Base-by-base conservation (phyloP, 2,329 filamentous ascomycete species). In the Alternaria brassicae region DNA sequence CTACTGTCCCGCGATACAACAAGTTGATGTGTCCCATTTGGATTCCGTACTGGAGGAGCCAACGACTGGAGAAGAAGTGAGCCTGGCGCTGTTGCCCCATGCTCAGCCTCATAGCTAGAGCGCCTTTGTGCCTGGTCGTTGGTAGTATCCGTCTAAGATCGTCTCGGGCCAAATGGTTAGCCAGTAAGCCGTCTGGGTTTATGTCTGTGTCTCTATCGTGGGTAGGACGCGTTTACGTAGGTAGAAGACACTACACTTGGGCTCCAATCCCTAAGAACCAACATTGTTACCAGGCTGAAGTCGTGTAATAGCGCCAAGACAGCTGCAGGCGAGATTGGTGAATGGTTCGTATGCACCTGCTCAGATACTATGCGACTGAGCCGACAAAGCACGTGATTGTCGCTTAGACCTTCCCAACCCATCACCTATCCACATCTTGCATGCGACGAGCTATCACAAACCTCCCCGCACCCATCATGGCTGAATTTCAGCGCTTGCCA, bases 391-490 rank as follows among this genome's bases (percentile, higher is more conserved):
- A 58, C 56, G 56, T 53, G 40, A 49, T 4, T 21, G 30, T 54
- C 48, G 58, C 49, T 40, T 60, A 30, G 25, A 58, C 44, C 54
- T 53, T 53, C 54, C 36, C 36, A 48, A 54, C 34, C 36, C 17
- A 54, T 42, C 32, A 32, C 19, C 40, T 34, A 48, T 58, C 49
- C 56, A 48, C 42, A 49, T 21, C 21, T 48, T 23, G 34, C 32
- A 53, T 57, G 48, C 48, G 34, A 57, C 34, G 32, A 27, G 56
- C 56, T 54, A 37, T 53, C 51, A 53, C 36, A 21, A 54, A 34
- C 36, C 41, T 62, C 54, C 53, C 61, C 52, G 61, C 59, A 63
- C 23, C 48, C 55, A 63, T 27, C 28, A 70, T 69, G 67, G 55
- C 53, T 40, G 9, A 53, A 13, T 48, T 32, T 42, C 34, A 4